Evolutionary conservation across 192 early-diverging fungal species (phyloP).

Genomic region (Backusella liffmaniae): DNA sequence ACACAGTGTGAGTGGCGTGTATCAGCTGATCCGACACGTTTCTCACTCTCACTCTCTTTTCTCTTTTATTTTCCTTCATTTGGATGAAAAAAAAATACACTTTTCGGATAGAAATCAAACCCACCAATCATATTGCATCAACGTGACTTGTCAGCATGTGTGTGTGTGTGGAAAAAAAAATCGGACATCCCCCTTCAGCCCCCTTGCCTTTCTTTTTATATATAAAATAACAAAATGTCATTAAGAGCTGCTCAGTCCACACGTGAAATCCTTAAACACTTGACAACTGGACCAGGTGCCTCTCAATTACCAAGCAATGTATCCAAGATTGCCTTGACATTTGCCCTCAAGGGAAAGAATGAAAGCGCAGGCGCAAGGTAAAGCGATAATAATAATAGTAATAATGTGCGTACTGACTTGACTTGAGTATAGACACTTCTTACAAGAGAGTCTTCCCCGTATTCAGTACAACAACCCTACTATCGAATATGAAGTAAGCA

Average conservation of each 20-base stretch:
- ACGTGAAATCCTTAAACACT: conserved; percentile 23
- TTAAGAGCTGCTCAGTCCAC: conserved; percentile 26
- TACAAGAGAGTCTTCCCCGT: conserved; percentile 51
- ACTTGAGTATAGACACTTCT: conserved; percentile 45
- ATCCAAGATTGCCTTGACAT: conserved; percentile 50
- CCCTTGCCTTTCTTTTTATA: not conserved
- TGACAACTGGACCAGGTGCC: conserved; percentile 48
- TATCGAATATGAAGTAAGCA: conserved; percentile 44
- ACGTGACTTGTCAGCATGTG: not conserved
- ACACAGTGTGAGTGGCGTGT: not conserved
- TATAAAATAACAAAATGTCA: conserved; percentile 20
- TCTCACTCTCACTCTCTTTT: not conserved
- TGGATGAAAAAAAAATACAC: not conserved
- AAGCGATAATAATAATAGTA: not conserved
- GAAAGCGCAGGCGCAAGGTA: conserved; percentile 55
- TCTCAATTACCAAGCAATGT: conserved; percentile 41
- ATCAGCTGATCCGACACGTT: conserved; percentile 4
- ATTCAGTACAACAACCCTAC: conserved; percentile 56
- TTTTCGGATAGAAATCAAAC: not conserved
- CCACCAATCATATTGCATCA: not conserved
- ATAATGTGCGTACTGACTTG: not conserved
- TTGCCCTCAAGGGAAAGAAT: conserved; percentile 41
- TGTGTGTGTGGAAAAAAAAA: not conserved
- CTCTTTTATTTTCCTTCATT: not conserved
- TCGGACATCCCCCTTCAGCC: not conserved